Base-by-base conservation (phyloP, 2,329 filamentous ascomycete species). In the Diplodia intermedia region DNA sequence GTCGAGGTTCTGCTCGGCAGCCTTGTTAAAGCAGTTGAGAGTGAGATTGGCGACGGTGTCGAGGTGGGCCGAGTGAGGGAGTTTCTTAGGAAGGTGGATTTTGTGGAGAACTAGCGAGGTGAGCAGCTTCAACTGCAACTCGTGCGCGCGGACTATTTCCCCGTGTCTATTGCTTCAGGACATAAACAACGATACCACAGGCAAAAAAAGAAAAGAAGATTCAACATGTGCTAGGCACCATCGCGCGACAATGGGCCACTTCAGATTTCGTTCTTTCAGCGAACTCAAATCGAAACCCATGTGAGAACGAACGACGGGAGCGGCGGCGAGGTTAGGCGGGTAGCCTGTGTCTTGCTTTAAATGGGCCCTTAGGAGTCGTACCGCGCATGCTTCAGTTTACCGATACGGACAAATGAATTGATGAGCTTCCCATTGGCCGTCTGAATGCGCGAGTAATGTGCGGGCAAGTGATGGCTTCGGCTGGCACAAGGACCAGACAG, bases 1-100 rank as follows among this genome's bases (percentile, higher is more conserved):
- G 91, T 98, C 15, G 95, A 98, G 73, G 87, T 88, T 68, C 87
- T 93, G 63, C 84, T 97, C 0, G 91, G 93, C 65, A 89, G 89
- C 2, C 82, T 99, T 53, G 87, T 96, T 56, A 89, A 92, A 70
- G 95, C 95, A 2, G 91, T 98, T 2, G 94, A 97, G 79, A 97
- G 93, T 74, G 94, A 97, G 77, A 75, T 77, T 60, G 86, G 88
- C 8, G 90, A 92, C 73, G 79, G 78, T 1, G 82, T 93, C 0
- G 92, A 96, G 75, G 88, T 94, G 9, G 88, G 87, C 0, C 83
- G 93, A 9, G 91, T 97, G 14, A 85, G 91, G 72, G 88, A 93
- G 65, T 96, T 97, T 75, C 81, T 97, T 68, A 86, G 90, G 36
- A 90, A 91, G 67, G 91, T 96, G 2, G 92, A 94, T 74, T 89